Base-by-base conservation (phyloP, 2,329 filamentous ascomycete species). In the Cytospora mali region DNA sequence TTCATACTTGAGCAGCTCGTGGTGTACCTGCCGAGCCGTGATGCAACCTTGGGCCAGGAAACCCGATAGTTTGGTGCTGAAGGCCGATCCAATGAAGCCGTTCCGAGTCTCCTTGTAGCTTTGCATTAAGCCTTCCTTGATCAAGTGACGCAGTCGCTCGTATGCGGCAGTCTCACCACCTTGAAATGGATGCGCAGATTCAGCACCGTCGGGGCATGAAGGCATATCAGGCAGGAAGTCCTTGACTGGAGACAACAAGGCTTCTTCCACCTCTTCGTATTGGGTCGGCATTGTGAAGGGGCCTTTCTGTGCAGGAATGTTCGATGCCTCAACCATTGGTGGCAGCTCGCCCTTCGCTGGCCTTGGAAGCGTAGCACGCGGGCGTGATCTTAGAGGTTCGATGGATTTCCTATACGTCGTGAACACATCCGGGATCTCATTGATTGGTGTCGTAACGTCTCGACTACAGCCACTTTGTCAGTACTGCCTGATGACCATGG, bases 21-120 rank as follows among this genome's bases (percentile, higher is more conserved):
- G 80, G 66, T 94, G 90, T 3, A 94, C 77, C 70, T 92, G 88
- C 1, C 91, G 85, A 1, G 89, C 87, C 0, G 90, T 90, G 50
- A 93, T 79, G 68, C 86, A 89, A 4, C 91, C 91, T 14, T 91
- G 81, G 0, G 90, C 84, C 0, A 94, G 80, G 71, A 86, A 94
- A 0, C 85, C 88, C 0, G 90, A 92, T 0, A 94, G 77, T 65
- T 93, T 93, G 3, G 90, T 92, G 69, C 87, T 90, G 70, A 88
- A 92, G 67, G 92, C 88, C 1, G 79, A 71, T 1, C 90, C 90
- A 0, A 93, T 72, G 1, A 93, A 79, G 0, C 88, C 88, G 64
- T 93, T 92, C 2, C 90, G 83, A 0, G 88, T 90, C 21, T 84
- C 80, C 70, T 91, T 89, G 73, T 93, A 94, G 1, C 76, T 75